phyloP scores from a whole-genome alignment of 2,329 filamentous ascomycete species.

The Cadophora sp. region DNA sequence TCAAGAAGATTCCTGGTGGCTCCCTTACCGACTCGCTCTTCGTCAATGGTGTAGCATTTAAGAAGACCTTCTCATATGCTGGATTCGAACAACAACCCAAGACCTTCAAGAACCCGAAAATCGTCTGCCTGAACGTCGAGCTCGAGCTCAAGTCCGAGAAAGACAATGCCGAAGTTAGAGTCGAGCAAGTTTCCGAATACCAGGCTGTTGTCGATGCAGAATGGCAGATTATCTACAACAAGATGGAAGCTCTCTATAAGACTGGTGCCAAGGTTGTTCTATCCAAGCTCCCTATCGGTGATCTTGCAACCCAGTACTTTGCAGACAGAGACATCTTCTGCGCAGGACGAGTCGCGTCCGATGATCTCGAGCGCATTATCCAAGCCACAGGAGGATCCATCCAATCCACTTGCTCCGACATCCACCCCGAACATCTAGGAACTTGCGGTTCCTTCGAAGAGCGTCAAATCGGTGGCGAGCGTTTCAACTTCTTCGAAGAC shows the following conservation, averaged over 20 bases:
- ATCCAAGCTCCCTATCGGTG: conserved; percentile 95
- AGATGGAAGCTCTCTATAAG: conserved; percentile 92
- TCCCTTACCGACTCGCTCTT: conserved; percentile 96
- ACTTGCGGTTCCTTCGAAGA: conserved; percentile 92
- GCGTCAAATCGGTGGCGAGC: conserved; percentile 94
- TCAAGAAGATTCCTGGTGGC: conserved; percentile 98
- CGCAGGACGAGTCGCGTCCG: conserved; percentile 86
- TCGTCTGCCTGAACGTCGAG: conserved; percentile 97
- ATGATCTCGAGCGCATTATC: conserved; percentile 95
- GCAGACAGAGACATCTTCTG: conserved; percentile 99
- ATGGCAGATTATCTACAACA: conserved; percentile 99
- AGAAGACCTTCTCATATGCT: conserved; percentile 99
- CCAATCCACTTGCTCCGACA: conserved; percentile 97
- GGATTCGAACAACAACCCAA: conserved; percentile 99
- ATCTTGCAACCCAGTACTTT: conserved; percentile 97
- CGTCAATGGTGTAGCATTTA: conserved; percentile 98
- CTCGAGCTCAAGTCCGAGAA: conserved; percentile 98
- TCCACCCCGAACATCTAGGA: conserved; percentile 85
- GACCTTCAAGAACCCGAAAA: conserved; percentile 91
- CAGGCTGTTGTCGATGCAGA: conserved; percentile 99
- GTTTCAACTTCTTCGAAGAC: conserved; percentile 98
- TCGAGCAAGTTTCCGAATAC: conserved; percentile 98
- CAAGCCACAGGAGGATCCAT: conserved; percentile 91
- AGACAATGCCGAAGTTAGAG: conserved; percentile 97
- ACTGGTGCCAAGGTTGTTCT: conserved; percentile 97